These are phyloP conservation scores for Adansonia gregorii DNA, from an alignment of 441 rosid genomes.

Conservation along the genomic window DNA sequence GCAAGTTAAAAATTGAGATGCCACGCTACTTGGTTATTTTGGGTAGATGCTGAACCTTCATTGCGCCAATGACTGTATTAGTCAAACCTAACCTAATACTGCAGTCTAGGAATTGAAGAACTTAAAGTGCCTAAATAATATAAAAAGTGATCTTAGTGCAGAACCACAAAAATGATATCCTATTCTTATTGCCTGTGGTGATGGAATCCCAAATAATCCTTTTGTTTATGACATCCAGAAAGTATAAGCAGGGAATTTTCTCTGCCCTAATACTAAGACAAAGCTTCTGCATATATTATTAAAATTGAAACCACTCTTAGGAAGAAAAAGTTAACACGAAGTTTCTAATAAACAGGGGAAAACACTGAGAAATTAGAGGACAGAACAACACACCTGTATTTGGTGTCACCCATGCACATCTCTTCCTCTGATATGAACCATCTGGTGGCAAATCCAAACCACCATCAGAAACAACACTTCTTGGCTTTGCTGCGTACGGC, in stretches of 20 bases:
- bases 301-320: neutral
- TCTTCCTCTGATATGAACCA: slow-evolving; percentile 62
- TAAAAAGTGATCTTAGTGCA: slow-evolving; percentile 9
- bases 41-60: neutral
- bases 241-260: neutral
- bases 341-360: neutral
- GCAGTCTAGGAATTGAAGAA: neutral
- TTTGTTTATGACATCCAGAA: neutral
- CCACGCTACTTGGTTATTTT: slow-evolving; percentile 9
- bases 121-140: slow-evolving; percentile 1
- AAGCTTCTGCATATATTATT: neutral
- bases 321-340: slow-evolving; percentile 7
- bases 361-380: slow-evolving; percentile 31
- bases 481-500: slow-evolving; percentile 60
- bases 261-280: neutral
- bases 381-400: slow-evolving; percentile 61
- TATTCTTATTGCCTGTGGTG: neutral
- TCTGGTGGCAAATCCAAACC: slow-evolving; percentile 67
- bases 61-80: neutral
- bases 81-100: neutral
- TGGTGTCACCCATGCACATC: slow-evolving; percentile 89
- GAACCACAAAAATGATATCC: slow-evolving; percentile 5
- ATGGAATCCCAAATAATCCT: neutral
- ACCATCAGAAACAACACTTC: slow-evolving; percentile 78
- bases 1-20: neutral